Base-by-base conservation (phyloP, 768 basidiomycete genomes). In the Leucogyrophana mollusca region DNA sequence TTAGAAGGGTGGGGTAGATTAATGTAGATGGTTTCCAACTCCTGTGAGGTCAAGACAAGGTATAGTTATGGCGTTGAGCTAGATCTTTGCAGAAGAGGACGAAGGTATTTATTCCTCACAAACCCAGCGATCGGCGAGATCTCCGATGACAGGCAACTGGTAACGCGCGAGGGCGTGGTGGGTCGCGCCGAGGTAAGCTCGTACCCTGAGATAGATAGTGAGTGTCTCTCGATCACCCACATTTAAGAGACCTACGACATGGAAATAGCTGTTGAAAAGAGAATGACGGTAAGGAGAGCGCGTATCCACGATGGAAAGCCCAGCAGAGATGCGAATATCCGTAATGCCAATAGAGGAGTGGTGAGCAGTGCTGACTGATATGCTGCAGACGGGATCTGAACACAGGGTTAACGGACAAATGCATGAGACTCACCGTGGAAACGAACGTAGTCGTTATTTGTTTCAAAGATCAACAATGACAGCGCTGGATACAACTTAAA, bases 301-400 rank as follows among this genome's bases (percentile, higher is more conserved):
- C 69, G 67, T 13, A 88, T 58, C 72, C 80, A 79, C 3, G 69
- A 53, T 4, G 80, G 75, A 50, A 83, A 73, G 30, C 70, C 73
- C 20, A 82, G 58, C 6, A 85, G 57, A 17, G 80, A 74, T 27
- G 73, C 68, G 53, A 85, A 55, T 48, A 89, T 71, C 46, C 80
- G 70, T 25, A 84, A 50, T 20, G 80, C 38, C 25, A 87, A 56
- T 9, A 87, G 63, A 5, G 87, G 87, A 0, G 80, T 79, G 4
- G 80, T 80, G 34, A 87, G 62, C 10, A 91, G 71, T 4, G 85
- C 87, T 9, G 87, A 87, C 66, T 90, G 88, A 58, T 90, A 90
- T 23, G 85, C 89, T 91, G 58, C 17, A 49, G 24, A 38, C 16
- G 30, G 7, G 27, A 30, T 30, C 45, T 43, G 40, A 51, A n/a